Percentiles rank a stretch among this genome's conserved stretches.
These are phyloP conservation scores for Mycosphaerelloides madeirae DNA, from an alignment of 2,329 filamentous ascomycete species.

Conservation along the genomic window DNA sequence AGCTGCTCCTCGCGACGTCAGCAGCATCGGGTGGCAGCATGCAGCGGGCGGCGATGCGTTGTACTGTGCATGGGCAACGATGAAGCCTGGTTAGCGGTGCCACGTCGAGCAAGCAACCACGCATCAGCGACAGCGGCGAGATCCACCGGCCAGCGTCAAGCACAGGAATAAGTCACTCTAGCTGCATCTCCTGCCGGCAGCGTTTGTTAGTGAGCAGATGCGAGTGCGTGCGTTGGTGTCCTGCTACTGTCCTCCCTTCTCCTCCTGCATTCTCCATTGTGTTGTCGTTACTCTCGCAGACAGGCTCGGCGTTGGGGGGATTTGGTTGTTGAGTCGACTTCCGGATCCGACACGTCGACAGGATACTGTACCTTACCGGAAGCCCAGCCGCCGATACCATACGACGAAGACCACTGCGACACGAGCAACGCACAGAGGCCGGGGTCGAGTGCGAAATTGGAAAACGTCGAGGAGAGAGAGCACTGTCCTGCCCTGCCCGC, in stretches of 20 bases:
- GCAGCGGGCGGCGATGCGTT: neutral
- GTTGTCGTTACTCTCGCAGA: too few species aligned
- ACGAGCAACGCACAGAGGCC: slow-evolving; percentile 6
- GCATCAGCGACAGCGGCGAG: neutral
- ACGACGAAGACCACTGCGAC: neutral
- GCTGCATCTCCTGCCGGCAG: neutral
- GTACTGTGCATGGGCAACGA: neutral
- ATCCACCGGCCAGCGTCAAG: slow-evolving; percentile 1
- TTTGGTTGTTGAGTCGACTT: neutral
- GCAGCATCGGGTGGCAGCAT: neutral
- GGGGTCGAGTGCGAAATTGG: slow-evolving; percentile 9
- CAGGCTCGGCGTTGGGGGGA: neutral
- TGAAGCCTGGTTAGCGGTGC: slow-evolving; percentile 2
- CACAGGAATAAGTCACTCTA: neutral
- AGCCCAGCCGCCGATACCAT: neutral
- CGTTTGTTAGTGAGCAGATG: neutral
- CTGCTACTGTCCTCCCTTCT: neutral
- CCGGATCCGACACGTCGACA: too few species aligned
- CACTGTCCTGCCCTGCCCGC: neutral
- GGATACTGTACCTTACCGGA: neutral
- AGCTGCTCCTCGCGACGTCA: neutral
- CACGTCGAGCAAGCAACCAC: slow-evolving; percentile 1
- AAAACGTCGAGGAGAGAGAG: neutral
- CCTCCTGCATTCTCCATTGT: neutral
- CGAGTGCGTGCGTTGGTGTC: too few species aligned